phyloP scores from a whole-genome alignment of 192 early-diverging fungal genomes.

The Funneliformis mosseae region DNA sequence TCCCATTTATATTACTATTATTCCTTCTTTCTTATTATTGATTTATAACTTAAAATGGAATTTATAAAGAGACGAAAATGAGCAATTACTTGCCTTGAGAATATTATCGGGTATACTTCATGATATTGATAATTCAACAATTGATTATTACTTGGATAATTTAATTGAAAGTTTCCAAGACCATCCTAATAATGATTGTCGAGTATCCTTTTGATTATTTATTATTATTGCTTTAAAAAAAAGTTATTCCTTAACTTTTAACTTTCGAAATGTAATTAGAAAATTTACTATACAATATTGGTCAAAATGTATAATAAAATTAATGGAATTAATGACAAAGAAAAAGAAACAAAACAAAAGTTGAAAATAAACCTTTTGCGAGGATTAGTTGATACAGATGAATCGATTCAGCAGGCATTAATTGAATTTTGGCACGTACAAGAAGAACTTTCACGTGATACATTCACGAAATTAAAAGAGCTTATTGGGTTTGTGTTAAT shows the following conservation, averaged over 20 bases:
- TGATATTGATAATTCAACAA: neutral
- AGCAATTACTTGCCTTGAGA: conserved; percentile 11
- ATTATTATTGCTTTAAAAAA: neutral
- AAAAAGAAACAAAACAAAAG: conserved; percentile 18
- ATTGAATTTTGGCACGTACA: conserved; percentile 48
- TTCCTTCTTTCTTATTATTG: neutral
- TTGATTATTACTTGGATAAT: conserved; percentile 48
- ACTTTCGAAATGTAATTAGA: conserved; percentile 34
- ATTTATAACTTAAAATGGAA: neutral
- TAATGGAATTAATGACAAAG: neutral
- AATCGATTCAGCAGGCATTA: conserved; percentile 42
- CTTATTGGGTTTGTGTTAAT: conserved; percentile 43
- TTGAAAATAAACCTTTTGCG: conserved; percentile 45
- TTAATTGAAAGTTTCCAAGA: conserved; percentile 51
- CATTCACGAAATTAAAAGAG: conserved; percentile 39
- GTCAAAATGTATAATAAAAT: conserved; percentile 40
- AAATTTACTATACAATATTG: conserved; percentile 51
- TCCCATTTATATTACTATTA: neutral
- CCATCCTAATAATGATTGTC: conserved; percentile 54
- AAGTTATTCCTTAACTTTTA: conserved; percentile 5
- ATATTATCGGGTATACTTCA: neutral
- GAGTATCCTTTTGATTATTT: conserved; percentile 41
- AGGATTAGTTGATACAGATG: conserved; percentile 48
- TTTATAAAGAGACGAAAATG: neutral
- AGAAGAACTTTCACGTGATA: conserved; percentile 39